A percentile compares a stretch with the other conserved stretches of the same genome.
These are phyloP conservation scores for Chalciporus chontae DNA, from an alignment of 768 basidiomycete species.

Conservation along the genomic window DNA sequence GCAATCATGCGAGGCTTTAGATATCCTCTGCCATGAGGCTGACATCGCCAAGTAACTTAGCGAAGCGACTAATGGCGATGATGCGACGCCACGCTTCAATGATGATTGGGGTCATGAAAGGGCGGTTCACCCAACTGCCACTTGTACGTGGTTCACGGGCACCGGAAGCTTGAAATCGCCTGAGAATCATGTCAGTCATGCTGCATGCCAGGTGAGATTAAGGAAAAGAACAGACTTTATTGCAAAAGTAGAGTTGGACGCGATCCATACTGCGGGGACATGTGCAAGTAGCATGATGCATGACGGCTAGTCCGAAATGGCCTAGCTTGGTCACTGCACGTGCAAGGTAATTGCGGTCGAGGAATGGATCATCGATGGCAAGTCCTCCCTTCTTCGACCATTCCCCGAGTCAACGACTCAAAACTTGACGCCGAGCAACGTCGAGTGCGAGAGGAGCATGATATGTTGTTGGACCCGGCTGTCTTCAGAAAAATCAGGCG, in stretches of 20 bases:
- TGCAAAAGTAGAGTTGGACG: conserved; percentile 14
- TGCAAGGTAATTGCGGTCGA: not conserved
- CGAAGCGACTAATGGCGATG: conserved; percentile 30
- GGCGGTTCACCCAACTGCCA: conserved; percentile 14
- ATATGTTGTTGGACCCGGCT: too few relatives aligned
- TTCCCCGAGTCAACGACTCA: too few relatives aligned
- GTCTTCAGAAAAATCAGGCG: not conserved
- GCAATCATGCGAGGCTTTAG: conserved; percentile 23
- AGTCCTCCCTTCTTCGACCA: too few relatives aligned
- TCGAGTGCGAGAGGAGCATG: too few relatives aligned
- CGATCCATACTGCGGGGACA: conserved; percentile 21
- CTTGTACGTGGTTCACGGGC: conserved; percentile 24
- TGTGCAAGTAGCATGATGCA: conserved; percentile 26
- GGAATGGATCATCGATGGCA: too few relatives aligned
- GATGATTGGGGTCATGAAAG: conserved; percentile 19
- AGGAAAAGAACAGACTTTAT: conserved; percentile 19
- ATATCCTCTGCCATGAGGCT: conserved; percentile 28
- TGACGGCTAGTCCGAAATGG: conserved; percentile 13
- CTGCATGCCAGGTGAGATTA: conserved; percentile 20
- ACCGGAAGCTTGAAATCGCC: conserved; percentile 21
- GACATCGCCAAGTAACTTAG: conserved; percentile 26
- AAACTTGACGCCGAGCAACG: too few relatives aligned
- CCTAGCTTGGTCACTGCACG: conserved; percentile 12
- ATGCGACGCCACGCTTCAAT: conserved; percentile 24
- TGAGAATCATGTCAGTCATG: conserved; percentile 24